Base-by-base conservation (phyloP, 495 filamentous ascomycete species). In the Hypoxylon intermedium region DNA sequence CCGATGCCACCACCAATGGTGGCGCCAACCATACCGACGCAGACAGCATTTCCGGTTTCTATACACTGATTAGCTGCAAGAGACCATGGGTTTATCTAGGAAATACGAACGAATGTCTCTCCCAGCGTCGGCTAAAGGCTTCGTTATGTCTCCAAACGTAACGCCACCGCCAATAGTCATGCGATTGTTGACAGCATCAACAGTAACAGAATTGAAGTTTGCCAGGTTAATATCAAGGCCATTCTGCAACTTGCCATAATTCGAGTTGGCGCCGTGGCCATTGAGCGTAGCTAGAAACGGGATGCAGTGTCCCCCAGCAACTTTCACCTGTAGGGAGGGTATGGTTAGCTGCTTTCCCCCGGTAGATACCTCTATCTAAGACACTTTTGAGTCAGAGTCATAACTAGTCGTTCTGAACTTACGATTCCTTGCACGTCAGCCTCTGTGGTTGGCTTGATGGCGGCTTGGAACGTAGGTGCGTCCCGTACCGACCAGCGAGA, bases 131-230 rank as follows among this genome's bases (percentile, higher is more conserved):
- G 47, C 60, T 9, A 73, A 26, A 2, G 47, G 28, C 0, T 47
- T 15, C 16, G 59, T 38, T 9, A 74, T 38, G 12, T 66, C 43
- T 9, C 34, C 61, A 15, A 58, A 40, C 2, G 19, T 70, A 0
- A 72, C 69, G 11, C 78, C 79, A n/a, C 79, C 81, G 21, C 79
- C 80, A 33, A 83, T 53, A 1, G 67, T 77, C 44, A 73, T 72
- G 5, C 75, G 77, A 12, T 77, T 71, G 9, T 69, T 74, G 31
- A 71, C 67, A 3, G 58, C 13, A 5, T 74, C 67, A 26, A 83
- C 56, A 6, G 63, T 45, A 19, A 68, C 50, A 6, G 16, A 53
- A 6, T 70, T 37, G 53, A 76, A 73, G 12, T 66, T 44, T 12
- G 53, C 34, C 9, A 76, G 57, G 58, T 74, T 71, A 12, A 76